Evolutionary conservation across 768 basidiomycete genomes (phyloP).

Genomic region (Calocybe gangraenosa): DNA sequence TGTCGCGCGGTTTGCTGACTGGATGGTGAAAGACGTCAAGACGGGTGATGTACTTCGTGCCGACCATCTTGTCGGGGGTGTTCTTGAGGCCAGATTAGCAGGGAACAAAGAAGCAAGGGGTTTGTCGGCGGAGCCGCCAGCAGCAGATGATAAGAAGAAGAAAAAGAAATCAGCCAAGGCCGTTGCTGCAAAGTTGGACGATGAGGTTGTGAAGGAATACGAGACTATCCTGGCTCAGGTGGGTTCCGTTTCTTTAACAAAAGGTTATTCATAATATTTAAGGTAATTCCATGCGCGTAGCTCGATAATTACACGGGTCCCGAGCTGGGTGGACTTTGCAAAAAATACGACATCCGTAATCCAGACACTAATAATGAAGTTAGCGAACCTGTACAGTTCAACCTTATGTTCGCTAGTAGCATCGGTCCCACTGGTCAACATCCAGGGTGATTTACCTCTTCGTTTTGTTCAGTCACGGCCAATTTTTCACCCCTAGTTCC

Average conservation of each 20-base stretch:
- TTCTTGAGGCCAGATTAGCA: constrained; percentile 84
- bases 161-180: constrained; percentile 73
- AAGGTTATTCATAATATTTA: background rate
- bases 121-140: constrained; percentile 48
- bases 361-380: constrained; percentile 94
- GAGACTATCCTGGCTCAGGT: constrained; percentile 87
- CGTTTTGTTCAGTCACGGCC: background rate
- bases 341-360: constrained; percentile 74
- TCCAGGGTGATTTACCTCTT: constrained; percentile 62
- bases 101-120: constrained; percentile 91
- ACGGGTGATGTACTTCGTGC: constrained; percentile 97
- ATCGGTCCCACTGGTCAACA: constrained; percentile 98
- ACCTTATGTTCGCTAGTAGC: constrained; percentile 97
- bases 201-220: constrained; percentile 72
- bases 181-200: constrained; percentile 66
- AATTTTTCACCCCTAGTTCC: background rate
- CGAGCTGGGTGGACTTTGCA: constrained; percentile 84
- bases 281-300: constrained; percentile 30
- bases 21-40: constrained; percentile 97
- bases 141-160: constrained; percentile 67
- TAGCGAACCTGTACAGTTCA: constrained; percentile 91
- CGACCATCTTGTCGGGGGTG: constrained; percentile 92
- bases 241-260: constrained; percentile 21
- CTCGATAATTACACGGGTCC: constrained; percentile 93
- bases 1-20: constrained; percentile 96